Conservation (phyloP, 202 grass and related monocot species). For the Cymbopogon flexuosus region DNA sequence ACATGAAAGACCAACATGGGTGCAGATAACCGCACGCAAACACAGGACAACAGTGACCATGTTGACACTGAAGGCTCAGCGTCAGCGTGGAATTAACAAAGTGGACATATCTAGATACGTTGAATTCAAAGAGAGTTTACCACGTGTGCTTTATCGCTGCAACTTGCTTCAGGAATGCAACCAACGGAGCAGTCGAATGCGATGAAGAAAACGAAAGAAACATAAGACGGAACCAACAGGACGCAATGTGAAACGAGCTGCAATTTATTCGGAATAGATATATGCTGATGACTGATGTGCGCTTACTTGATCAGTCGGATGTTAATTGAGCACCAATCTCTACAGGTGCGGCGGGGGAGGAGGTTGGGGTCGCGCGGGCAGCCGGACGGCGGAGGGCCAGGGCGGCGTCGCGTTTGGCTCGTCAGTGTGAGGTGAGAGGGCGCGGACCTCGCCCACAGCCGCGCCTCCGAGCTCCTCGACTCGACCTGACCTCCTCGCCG, state of each 20-base stretch:
- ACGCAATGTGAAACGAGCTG: not conserved
- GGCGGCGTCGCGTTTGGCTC: not conserved
- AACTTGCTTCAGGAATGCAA: not conserved
- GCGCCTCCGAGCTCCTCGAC: not conserved
- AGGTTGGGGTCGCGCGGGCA: not conserved
- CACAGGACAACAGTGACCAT: not conserved
- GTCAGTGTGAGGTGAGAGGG: not conserved
- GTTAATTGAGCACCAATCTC: not conserved
- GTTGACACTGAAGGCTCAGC: not conserved
- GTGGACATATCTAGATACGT: too few species aligned
- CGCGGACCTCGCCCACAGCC: not conserved
- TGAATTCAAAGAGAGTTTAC: slow-evolving; percentile 3
- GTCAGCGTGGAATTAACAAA: not conserved
- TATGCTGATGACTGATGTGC: not conserved
- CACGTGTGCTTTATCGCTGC: not conserved
- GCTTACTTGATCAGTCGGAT: not conserved
- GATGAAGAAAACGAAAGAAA: not conserved
- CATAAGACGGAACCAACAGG: not conserved
- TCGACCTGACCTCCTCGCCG: not conserved
- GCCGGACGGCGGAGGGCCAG: not conserved
- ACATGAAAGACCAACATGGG: not conserved
- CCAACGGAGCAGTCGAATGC: not conserved
- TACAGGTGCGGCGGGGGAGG: not conserved
- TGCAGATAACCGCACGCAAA: not conserved
- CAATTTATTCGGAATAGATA: not conserved